A percentile compares a stretch with the other conserved stretches of the same genome.
These are phyloP conservation scores for Ceratobasidium sp. DNA, from an alignment of 1,284 basidiomycete genomes.

Conservation along the genomic window DNA sequence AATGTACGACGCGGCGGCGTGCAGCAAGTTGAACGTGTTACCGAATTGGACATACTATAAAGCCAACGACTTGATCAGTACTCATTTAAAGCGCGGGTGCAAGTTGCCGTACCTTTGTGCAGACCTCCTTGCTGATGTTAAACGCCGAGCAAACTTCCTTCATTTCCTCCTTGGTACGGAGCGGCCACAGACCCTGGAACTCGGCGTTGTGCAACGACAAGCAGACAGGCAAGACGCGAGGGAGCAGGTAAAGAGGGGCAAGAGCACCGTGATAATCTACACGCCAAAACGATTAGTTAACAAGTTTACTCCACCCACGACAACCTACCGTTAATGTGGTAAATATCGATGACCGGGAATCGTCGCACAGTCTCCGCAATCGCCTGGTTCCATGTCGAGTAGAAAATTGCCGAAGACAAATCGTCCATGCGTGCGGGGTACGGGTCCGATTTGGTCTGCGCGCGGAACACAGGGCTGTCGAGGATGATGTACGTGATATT, in stretches of 20 bases:
- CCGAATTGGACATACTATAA: constrained; percentile 88
- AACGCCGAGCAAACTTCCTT: constrained; percentile 97
- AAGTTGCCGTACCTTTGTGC: constrained; percentile 70
- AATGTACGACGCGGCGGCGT: constrained; percentile 92
- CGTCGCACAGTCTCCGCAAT: constrained; percentile 90
- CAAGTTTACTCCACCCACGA: background rate
- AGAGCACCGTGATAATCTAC: constrained; percentile 90
- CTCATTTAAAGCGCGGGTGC: background rate
- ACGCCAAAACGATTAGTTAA: constrained; percentile 4
- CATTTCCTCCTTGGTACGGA: constrained; percentile 96
- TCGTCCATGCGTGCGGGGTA: constrained; percentile 97
- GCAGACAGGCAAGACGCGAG: constrained; percentile 88
- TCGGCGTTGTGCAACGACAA: constrained; percentile 96
- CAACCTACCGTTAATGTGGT: constrained; percentile 72
- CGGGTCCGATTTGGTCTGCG: constrained; percentile 92
- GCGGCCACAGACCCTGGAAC: constrained; percentile 95
- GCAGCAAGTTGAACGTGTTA: constrained; percentile 94
- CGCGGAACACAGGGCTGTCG: constrained; percentile 94
- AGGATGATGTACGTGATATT: constrained; percentile 95
- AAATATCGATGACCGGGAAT: constrained; percentile 87
- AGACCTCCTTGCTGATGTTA: constrained; percentile 94
- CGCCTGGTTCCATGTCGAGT: constrained; percentile 97
- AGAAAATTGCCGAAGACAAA: constrained; percentile 93
- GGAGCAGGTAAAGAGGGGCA: constrained; percentile 88
- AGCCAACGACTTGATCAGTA: constrained; percentile 1